Conservation (phyloP, 2,329 filamentous ascomycete genomes). For the Colletotrichum spaethianum region DNA sequence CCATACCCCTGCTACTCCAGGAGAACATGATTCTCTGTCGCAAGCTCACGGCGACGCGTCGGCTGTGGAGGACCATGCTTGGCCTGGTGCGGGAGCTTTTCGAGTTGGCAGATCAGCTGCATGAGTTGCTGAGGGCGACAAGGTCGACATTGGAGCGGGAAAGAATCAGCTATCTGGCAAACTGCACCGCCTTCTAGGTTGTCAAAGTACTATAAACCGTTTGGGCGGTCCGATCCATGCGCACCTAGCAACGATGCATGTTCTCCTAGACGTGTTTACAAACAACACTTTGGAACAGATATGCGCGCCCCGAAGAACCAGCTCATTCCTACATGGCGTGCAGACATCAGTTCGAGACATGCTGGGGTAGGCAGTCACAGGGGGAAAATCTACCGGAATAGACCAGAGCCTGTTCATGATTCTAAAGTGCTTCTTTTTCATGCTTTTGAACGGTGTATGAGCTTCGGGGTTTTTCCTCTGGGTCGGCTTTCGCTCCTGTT, state of each 20-base stretch:
- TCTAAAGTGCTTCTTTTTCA: too few species aligned
- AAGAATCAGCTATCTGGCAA: constrained; percentile 7
- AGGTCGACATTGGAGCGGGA: background rate
- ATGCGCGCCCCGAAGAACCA: too few species aligned
- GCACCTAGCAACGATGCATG: background rate
- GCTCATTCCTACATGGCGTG: background rate
- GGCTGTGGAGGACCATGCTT: background rate
- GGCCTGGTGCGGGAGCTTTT: background rate
- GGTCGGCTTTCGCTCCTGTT: background rate
- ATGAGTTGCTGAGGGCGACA: background rate
- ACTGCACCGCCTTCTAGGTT: constrained; percentile 7
- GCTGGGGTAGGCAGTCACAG: background rate
- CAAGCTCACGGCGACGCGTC: background rate
- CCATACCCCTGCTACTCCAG: background rate
- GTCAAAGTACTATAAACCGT: background rate
- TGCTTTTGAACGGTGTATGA: too few species aligned
- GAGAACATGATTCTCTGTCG: background rate
- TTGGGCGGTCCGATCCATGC: background rate
- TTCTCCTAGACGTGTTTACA: background rate
- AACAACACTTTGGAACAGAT: background rate
- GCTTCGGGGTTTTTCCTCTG: too few species aligned
- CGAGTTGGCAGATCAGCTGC: background rate
- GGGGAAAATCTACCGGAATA: background rate
- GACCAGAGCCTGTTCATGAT: background rate
- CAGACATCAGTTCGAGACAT: background rate